Conservation (phyloP, 2,329 filamentous ascomycete species). For the Penicillium sp. region DNA sequence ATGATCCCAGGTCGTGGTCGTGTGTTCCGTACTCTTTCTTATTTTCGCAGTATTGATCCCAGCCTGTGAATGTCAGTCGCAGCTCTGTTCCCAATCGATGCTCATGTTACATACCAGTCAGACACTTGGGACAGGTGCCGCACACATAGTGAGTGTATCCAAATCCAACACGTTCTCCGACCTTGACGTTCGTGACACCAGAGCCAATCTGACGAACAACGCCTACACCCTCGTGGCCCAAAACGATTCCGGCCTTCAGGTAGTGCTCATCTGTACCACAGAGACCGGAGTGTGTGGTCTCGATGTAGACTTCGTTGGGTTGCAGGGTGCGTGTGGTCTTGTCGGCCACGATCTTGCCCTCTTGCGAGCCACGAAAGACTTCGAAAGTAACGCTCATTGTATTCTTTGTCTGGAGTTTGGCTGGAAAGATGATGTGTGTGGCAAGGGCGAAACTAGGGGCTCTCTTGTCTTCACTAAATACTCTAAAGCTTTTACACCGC, state of each 20-base stretch:
- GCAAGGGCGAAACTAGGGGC: too few relatives aligned
- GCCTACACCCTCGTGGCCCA: constrained; percentile 56
- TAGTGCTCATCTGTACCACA: constrained; percentile 29
- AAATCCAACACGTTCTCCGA: constrained; percentile 40
- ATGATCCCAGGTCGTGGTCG: constrained; percentile 34
- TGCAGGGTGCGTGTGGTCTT: constrained; percentile 24
- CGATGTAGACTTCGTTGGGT: constrained; percentile 25
- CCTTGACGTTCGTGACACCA: constrained; percentile 46
- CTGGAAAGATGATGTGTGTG: not conserved
- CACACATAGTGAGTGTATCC: constrained; percentile 36
- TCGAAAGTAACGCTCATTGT: constrained; percentile 28
- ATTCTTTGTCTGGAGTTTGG: not conserved
- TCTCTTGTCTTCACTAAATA: constrained; percentile 4
- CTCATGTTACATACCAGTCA: constrained; percentile 20
- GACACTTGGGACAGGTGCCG: constrained; percentile 36
- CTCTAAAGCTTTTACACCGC: not conserved
- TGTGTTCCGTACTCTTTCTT: constrained; percentile 32
- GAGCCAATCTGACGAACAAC: constrained; percentile 50
- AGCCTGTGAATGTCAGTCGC: constrained; percentile 18
- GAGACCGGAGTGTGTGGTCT: constrained; percentile 29
- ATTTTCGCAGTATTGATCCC: constrained; percentile 34
- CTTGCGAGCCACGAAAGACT: constrained; percentile 28
- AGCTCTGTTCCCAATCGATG: not conserved
- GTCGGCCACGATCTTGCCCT: constrained; percentile 25
- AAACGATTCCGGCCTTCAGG: constrained; percentile 25